A percentile compares a stretch with the other conserved stretches of the same genome.
phyloP scores from a whole-genome alignment of 1,284 basidiomycete genomes.

The Irpex lacteus region DNA sequence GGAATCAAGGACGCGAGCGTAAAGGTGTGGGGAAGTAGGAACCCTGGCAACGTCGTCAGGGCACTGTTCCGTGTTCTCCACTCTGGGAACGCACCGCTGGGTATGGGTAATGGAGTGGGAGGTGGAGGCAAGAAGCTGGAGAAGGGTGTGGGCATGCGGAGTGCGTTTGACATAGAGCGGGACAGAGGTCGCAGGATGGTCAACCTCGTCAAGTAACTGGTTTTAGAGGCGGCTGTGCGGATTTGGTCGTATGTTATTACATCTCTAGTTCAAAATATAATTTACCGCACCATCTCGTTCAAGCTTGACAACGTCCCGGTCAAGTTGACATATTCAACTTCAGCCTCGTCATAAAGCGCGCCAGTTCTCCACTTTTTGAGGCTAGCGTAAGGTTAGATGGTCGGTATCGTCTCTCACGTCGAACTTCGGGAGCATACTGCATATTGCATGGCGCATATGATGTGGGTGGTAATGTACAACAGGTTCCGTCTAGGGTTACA shows the following conservation, averaged over 20 bases:
- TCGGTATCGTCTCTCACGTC: not conserved
- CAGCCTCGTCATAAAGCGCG: too few relatives aligned
- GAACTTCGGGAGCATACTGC: not conserved
- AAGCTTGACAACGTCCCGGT: too few relatives aligned
- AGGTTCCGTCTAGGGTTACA: constrained; percentile 12
- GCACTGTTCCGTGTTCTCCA: constrained; percentile 65
- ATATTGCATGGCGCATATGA: not conserved
- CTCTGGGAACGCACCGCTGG: constrained; percentile 68
- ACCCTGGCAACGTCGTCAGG: constrained; percentile 65
- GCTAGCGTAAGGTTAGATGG: too few relatives aligned
- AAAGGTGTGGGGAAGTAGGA: constrained; percentile 92
- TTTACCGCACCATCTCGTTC: not conserved
- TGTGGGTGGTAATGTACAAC: constrained; percentile 3
- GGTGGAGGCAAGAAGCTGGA: constrained; percentile 64
- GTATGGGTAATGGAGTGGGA: constrained; percentile 76
- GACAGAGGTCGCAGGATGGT: constrained; percentile 69
- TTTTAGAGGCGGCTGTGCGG: not conserved
- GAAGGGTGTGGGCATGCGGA: constrained; percentile 66
- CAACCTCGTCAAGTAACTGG: constrained; percentile 32
- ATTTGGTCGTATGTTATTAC: not conserved
- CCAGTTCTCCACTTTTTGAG: not conserved
- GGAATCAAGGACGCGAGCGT: constrained; percentile 94
- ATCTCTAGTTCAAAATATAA: not conserved
- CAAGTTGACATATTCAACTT: too few relatives aligned
- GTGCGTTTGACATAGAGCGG: constrained; percentile 64